These are phyloP conservation scores for maize (Zea mays) DNA, from an alignment of 176 grass and related monocot genomes.

Conservation along the genomic window DNA sequence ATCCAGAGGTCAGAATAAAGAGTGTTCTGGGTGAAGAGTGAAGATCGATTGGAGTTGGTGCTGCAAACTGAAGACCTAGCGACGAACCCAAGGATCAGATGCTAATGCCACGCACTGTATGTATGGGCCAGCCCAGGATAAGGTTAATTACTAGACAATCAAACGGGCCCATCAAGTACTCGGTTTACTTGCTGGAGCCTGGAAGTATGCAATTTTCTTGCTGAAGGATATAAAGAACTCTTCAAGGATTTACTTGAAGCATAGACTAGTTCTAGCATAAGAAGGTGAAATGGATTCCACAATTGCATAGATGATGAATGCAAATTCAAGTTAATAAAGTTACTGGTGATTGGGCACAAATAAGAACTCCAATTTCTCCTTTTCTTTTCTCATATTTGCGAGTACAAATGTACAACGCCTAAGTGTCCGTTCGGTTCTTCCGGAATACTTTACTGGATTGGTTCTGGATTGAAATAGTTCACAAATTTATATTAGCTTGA, in stretches of 20 bases:
- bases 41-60: slow-evolving; percentile 50
- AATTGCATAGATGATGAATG: background rate
- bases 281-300: background rate
- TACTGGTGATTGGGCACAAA: background rate
- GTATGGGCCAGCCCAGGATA: slow-evolving; percentile 45
- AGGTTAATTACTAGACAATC: slow-evolving; percentile 43
- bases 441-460: too few relatives aligned
- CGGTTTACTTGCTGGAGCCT: background rate
- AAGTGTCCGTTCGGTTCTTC: too few relatives aligned
- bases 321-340: background rate
- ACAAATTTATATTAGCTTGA: too few relatives aligned
- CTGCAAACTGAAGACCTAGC: slow-evolving; percentile 42
- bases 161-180: slow-evolving; percentile 16
- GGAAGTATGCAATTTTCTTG: background rate
- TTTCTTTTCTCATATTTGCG: background rate
- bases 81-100: slow-evolving; percentile 51
- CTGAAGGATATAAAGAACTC: slow-evolving; percentile 15
- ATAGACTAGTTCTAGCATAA: slow-evolving; percentile 8
- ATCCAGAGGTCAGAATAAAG: slow-evolving; percentile 56
- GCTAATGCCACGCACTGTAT: slow-evolving; percentile 43
- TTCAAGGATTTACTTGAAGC: background rate
- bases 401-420: background rate
- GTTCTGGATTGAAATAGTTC: too few relatives aligned
- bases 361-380: background rate
- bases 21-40: slow-evolving; percentile 44